phyloP scores from a whole-genome alignment of 805 yeast genomes.

The Saccharomyces mikatae region DNA sequence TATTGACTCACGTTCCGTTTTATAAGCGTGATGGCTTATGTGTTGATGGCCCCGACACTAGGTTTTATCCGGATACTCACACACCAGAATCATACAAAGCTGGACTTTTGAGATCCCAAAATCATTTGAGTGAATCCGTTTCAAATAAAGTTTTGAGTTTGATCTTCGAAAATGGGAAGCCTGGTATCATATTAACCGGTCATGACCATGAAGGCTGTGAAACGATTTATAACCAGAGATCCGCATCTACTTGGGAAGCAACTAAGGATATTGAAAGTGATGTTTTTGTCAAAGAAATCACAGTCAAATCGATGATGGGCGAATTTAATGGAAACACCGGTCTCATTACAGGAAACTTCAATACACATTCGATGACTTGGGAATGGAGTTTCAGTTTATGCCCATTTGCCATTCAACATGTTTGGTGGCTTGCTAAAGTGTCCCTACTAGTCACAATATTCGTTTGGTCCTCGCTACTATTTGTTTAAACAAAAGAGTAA shows the following conservation, averaged over 20 bases:
- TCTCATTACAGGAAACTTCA: slow-evolving; percentile 64
- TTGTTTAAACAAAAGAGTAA: slow-evolving; percentile 1
- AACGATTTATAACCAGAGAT: slow-evolving; percentile 45
- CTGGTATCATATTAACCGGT: slow-evolving; percentile 83
- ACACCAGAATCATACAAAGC: slow-evolving; percentile 58
- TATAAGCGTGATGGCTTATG: slow-evolving; percentile 78
- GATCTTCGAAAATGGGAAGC: slow-evolving; percentile 56
- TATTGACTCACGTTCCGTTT: slow-evolving; percentile 85
- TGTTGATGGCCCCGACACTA: slow-evolving; percentile 73
- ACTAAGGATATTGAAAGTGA: slow-evolving; percentile 15
- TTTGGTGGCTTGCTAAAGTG: slow-evolving; percentile 89
- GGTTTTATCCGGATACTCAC: slow-evolving; percentile 46
- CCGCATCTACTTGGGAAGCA: slow-evolving; percentile 40
- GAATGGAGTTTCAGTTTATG: slow-evolving; percentile 65
- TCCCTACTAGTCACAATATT: slow-evolving; percentile 36
- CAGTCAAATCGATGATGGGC: slow-evolving; percentile 94
- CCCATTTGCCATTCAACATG: slow-evolving; percentile 78
- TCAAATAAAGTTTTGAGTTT: slow-evolving; percentile 61
- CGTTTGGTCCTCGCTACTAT: slow-evolving; percentile 27
- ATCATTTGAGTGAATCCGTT: slow-evolving; percentile 64
- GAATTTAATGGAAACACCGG: slow-evolving; percentile 89
- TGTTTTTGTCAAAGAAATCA: slow-evolving; percentile 56
- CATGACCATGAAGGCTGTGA: slow-evolving; percentile 96
- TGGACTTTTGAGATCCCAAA: slow-evolving; percentile 72
- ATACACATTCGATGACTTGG: slow-evolving; percentile 41